Evolutionary conservation across 2,329 filamentous ascomycete species (phyloP).

Genomic region (Ambrosiella xylebori): DNA sequence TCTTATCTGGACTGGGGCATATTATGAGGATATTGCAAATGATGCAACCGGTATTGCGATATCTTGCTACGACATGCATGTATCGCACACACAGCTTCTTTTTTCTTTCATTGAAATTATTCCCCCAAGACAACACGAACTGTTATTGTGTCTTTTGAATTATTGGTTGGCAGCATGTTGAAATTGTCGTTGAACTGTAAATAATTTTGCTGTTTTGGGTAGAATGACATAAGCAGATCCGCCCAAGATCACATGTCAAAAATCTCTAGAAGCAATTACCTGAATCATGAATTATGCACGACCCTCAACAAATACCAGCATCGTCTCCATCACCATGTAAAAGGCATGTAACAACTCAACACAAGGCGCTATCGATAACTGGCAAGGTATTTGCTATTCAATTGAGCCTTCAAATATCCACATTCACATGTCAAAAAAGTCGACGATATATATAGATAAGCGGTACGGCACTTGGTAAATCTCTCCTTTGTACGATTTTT

Average conservation of each 20-base stretch:
- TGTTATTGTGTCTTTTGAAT: too few species aligned
- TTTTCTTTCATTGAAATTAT: neutral
- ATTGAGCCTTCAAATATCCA: neutral
- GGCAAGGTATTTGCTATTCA: too few species aligned
- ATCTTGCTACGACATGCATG: neutral
- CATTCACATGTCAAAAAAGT: neutral
- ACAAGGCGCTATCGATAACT: too few species aligned
- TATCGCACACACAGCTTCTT: neutral
- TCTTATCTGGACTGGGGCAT: neutral
- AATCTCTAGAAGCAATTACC: neutral
- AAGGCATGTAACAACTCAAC: neutral
- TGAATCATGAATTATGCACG: neutral
- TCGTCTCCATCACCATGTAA: neutral
- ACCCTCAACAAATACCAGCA: neutral
- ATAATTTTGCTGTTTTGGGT: neutral
- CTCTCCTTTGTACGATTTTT: neutral
- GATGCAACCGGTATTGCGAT: constrained; percentile 1
- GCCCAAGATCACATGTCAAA: neutral
- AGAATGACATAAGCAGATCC: neutral
- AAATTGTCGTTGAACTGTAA: neutral
- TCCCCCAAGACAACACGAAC: too few species aligned
- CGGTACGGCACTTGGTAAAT: too few species aligned
- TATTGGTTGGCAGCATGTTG: too few species aligned
- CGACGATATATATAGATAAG: too few species aligned
- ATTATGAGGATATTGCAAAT: neutral